Percentiles rank a stretch among this genome's conserved stretches.
phyloP scores from a whole-genome alignment of 73 alveolate genomes.

The Paramecium octaurelia region DNA sequence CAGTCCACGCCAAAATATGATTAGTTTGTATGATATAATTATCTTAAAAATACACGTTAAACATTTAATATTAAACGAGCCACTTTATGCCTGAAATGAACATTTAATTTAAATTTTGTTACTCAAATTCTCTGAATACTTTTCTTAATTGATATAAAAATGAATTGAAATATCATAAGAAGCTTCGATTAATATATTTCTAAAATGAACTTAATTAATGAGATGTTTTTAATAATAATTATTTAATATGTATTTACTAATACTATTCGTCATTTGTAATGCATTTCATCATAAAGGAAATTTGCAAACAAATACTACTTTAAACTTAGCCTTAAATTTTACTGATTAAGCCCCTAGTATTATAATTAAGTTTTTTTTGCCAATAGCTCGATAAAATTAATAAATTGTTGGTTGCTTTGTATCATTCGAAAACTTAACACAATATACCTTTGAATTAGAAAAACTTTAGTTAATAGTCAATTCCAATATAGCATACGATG shows the following conservation, averaged over 20 bases:
- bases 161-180: background rate
- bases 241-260: background rate
- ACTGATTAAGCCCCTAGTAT: background rate
- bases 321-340: background rate
- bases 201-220: background rate
- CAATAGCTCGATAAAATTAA: background rate
- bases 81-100: background rate
- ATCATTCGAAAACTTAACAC: background rate
- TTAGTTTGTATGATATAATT: background rate
- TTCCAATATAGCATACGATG: background rate
- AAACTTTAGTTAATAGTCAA: background rate
- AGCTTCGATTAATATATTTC: background rate
- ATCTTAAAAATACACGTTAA: background rate
- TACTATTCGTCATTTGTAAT: background rate
- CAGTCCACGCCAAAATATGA: background rate
- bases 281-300: background rate
- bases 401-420: background rate
- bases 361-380: background rate
- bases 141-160: background rate
- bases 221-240: background rate
- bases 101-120: background rate
- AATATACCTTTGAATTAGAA: background rate
- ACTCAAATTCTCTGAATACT: background rate
- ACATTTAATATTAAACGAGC: background rate
- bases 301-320: background rate